phyloP scores from a whole-genome alignment of 306 rosid species.

The Quercus parvula region DNA sequence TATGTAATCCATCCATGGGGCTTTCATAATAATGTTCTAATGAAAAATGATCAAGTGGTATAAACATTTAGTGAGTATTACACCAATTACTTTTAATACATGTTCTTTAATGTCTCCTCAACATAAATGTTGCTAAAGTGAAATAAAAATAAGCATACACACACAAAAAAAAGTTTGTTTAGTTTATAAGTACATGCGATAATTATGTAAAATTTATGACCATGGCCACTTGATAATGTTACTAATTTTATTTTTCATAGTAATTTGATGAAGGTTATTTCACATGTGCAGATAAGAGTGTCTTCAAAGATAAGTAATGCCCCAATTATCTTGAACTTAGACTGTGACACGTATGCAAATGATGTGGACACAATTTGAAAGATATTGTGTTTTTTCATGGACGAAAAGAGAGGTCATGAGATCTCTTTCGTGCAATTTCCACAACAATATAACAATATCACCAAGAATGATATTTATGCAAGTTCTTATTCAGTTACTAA shows the following conservation, averaged over 20 bases:
- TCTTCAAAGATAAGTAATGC: conserved; percentile 68
- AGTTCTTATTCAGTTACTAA: not conserved
- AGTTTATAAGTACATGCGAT: too few species aligned
- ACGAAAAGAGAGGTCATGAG: conserved; percentile 46
- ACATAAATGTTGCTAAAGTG: too few species aligned
- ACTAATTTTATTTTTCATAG: not conserved
- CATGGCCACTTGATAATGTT: not conserved
- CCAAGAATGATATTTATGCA: conserved; percentile 47
- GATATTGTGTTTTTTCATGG: conserved; percentile 59
- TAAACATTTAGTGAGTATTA: too few species aligned
- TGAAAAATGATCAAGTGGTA: too few species aligned
- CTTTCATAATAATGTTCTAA: too few species aligned
- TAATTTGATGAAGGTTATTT: not conserved
- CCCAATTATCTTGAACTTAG: conserved; percentile 60
- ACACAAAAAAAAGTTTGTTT: too few species aligned
- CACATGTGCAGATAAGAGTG: conserved; percentile 52
- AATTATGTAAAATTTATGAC: too few species aligned
- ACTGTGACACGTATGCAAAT: conserved; percentile 70
- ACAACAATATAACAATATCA: conserved; percentile 37
- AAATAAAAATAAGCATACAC: too few species aligned
- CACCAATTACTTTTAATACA: too few species aligned
- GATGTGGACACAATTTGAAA: conserved; percentile 43
- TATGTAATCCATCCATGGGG: too few species aligned
- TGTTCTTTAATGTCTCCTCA: too few species aligned
- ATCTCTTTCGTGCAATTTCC: conserved; percentile 62